Evolutionary conservation across 2,329 filamentous ascomycete genomes (phyloP), one percentile per base, ranked within the genome.

Genomic region (Eutypella sp.): DNA sequence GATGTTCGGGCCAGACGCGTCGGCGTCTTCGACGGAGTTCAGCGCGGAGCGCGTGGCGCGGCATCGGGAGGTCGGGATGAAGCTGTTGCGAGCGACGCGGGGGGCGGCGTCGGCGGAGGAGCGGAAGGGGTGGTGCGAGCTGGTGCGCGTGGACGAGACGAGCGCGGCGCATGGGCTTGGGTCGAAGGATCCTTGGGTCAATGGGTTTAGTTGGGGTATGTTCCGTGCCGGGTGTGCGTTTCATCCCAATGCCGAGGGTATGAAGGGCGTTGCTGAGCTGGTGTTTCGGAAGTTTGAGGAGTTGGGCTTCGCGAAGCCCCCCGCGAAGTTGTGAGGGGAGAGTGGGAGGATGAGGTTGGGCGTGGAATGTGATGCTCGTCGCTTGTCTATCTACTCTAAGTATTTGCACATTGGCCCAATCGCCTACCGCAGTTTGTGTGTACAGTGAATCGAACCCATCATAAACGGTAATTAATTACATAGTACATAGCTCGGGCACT

Each of bases 191-290:
- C 59, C 61, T 6, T 65, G 62, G 62, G 60, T 65, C 41, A 55
- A 51, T 6, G 59, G 56, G 11, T 63, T 63, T 45, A 48, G 50
- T 13, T 58, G 55, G 55, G 52, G 53, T 40, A 41, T 60, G 13
- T 57, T 57, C 38, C 45, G 47, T 25, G 42, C 41, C 8, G 57
- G 59, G 4, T 47, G 52, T 25, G 58, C 58, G 22, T 65, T 61
- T 22, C 62, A 65, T 41, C 62, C 61, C 2, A 53, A 57, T 19
- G 51, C 55, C 9, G 56, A 57, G 33, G 62, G 62, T 16, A 64
- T 64, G 61, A 47, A 40, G 39, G 59, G 55, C 6, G 59, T 62
- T 2, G 55, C 57, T 3, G 50, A 57, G 19, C 43, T 64, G 4
- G 37, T 64, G 13, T 53, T 56, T 25, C 36, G 49, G 34, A 56